These are phyloP conservation scores for Penicillium sp. DNA, from an alignment of 2,329 filamentous ascomycete genomes.

Conservation along the genomic window DNA sequence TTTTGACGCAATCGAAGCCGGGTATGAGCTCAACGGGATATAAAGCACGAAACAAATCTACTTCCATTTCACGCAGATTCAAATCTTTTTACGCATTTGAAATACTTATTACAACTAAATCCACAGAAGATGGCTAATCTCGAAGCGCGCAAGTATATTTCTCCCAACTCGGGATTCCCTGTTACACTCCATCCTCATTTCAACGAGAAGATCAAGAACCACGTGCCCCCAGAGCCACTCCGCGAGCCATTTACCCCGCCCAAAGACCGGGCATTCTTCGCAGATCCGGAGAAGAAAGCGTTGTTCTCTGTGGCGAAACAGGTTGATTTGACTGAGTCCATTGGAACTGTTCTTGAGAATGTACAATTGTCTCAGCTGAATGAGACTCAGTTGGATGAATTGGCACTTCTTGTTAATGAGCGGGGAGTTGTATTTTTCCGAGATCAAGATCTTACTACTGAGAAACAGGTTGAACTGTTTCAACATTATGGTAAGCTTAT, in stretches of 20 bases:
- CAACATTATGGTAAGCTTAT: slow-evolving; percentile 46
- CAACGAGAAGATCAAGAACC: slow-evolving; percentile 47
- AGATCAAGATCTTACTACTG: slow-evolving; percentile 45
- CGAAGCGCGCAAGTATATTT: slow-evolving; percentile 50
- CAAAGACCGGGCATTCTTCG: slow-evolving; percentile 33
- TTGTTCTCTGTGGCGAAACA: slow-evolving; percentile 33
- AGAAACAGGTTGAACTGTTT: slow-evolving; percentile 43
- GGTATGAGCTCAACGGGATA: slow-evolving; percentile 1
- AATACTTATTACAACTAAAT: too few species aligned
- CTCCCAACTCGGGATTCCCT: slow-evolving; percentile 51
- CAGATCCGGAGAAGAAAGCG: slow-evolving; percentile 45
- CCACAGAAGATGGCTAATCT: slow-evolving; percentile 38
- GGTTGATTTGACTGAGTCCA: slow-evolving; percentile 39
- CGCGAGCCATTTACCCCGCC: slow-evolving; percentile 30
- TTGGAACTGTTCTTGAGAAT: slow-evolving; percentile 39
- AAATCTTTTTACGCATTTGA: background rate
- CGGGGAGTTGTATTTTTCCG: slow-evolving; percentile 50
- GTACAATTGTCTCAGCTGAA: slow-evolving; percentile 50
- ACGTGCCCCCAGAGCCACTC: slow-evolving; percentile 43
- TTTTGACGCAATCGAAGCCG: slow-evolving; percentile 1
- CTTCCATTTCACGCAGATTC: background rate
- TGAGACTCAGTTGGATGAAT: slow-evolving; percentile 51
- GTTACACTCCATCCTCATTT: slow-evolving; percentile 50
- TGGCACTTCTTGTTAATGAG: slow-evolving; percentile 50
- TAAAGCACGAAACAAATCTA: background rate